Percentiles rank a stretch among this genome's conserved stretches.
These are phyloP conservation scores for Kwoniella shandongensis DNA, from an alignment of 768 basidiomycete genomes.

Conservation along the genomic window DNA sequence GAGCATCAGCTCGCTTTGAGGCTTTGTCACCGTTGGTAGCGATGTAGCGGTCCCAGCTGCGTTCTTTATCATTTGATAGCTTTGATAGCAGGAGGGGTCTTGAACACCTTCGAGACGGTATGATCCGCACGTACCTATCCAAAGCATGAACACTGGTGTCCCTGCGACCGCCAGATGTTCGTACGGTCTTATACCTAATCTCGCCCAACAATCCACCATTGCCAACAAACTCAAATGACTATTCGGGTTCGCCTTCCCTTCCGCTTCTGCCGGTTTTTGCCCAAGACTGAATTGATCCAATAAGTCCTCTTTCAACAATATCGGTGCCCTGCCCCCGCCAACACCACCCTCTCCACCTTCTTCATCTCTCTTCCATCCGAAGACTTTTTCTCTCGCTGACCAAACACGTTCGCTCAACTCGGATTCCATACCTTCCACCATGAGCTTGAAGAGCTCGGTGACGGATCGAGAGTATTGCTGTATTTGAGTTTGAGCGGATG, in stretches of 20 bases:
- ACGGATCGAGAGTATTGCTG: constrained; percentile 82
- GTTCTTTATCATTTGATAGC: no score
- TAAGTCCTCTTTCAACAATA: constrained; percentile 78
- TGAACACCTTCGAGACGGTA: no score
- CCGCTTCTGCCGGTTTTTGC: neutral
- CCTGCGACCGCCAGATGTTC: constrained; percentile 88
- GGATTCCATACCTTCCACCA: constrained; percentile 66
- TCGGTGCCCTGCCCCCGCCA: constrained; percentile 57
- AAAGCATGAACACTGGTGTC: constrained; percentile 92
- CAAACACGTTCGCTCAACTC: constrained; percentile 70
- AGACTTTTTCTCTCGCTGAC: constrained; percentile 72
- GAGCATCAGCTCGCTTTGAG: constrained; percentile 9
- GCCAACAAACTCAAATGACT: constrained; percentile 91
- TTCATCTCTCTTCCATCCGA: constrained; percentile 57
- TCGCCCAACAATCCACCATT: constrained; percentile 98
- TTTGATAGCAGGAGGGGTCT: no score
- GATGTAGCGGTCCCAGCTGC: no score
- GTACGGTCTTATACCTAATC: constrained; percentile 80
- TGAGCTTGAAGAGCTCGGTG: constrained; percentile 91
- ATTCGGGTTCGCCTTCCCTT: constrained; percentile 58
- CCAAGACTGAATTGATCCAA: constrained; percentile 82
- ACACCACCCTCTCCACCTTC: constrained; percentile 23
- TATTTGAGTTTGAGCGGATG: constrained; percentile 81
- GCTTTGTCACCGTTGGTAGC: no score
- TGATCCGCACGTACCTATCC: constrained; percentile 62